These are phyloP conservation scores for Pseudonitzschia pungens DNA, from an alignment of 108 stramenopile genomes.

Conservation along the genomic window DNA sequence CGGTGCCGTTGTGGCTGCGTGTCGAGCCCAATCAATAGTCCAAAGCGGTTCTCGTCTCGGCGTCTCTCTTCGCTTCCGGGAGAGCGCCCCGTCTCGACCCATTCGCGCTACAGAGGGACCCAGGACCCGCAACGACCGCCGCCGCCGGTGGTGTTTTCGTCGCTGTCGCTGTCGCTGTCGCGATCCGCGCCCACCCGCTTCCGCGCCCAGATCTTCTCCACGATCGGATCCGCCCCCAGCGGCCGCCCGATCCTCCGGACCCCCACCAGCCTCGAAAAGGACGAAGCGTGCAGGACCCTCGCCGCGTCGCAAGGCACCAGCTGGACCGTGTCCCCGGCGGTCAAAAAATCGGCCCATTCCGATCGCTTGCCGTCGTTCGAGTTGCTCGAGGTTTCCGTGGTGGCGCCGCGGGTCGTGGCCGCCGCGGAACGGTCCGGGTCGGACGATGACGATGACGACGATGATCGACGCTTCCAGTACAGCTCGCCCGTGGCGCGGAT, in stretches of 20 bases:
- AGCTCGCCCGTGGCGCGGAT: too few relatives aligned
- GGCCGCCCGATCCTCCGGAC: slow-evolving; percentile 37
- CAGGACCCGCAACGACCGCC: neutral
- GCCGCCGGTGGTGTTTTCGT: neutral
- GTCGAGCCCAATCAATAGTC: too few relatives aligned
- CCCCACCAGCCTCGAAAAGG: slow-evolving; percentile 22
- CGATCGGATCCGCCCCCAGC: slow-evolving; percentile 41
- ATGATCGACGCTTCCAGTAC: slow-evolving; percentile 28
- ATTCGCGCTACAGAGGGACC: neutral
- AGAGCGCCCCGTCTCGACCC: too few relatives aligned
- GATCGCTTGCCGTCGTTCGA: slow-evolving; percentile 77
- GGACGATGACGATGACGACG: neutral
- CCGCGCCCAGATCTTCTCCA: slow-evolving; percentile 32
- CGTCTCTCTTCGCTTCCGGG: too few relatives aligned
- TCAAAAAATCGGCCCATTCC: slow-evolving; percentile 78
- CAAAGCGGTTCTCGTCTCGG: too few relatives aligned
- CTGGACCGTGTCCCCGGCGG: slow-evolving; percentile 66
- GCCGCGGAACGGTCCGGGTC: too few relatives aligned
- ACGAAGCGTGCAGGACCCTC: neutral
- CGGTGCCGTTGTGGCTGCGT: too few relatives aligned
- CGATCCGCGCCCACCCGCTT: too few relatives aligned
- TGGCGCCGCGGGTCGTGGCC: slow-evolving; percentile 15
- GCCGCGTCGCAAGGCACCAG: slow-evolving; percentile 47
- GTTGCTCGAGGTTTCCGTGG: slow-evolving; percentile 46
- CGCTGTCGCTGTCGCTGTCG: neutral